Evolutionary conservation across 768 basidiomycete genomes (phyloP).

Genomic region (Boletus sensibilis): DNA sequence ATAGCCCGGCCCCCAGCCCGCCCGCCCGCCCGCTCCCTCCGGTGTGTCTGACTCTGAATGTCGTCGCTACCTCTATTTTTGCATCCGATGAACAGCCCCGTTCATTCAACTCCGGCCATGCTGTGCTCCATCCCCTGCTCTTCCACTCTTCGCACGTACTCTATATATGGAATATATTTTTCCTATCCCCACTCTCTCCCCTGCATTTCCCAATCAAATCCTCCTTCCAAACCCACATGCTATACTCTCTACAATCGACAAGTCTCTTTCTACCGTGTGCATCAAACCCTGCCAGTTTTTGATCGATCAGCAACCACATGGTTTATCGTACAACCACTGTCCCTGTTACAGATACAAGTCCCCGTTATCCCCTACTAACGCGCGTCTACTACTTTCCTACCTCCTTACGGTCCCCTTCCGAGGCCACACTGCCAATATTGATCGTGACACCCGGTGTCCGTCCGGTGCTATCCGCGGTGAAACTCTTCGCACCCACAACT

Average conservation of each 20-base stretch:
- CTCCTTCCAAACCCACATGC: neutral
- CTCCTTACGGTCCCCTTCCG: neutral
- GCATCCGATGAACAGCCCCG: constrained; percentile 7
- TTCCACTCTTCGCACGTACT: neutral
- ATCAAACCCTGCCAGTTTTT: neutral
- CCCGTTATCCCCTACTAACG: constrained; percentile 1
- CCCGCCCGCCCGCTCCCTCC: neutral
- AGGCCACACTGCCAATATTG: constrained; percentile 14
- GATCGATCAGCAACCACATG: constrained; percentile 8
- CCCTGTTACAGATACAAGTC: constrained; percentile 12
- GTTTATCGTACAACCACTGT: neutral
- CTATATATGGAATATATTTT: constrained; percentile 11
- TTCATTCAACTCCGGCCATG: constrained; percentile 3
- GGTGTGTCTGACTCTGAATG: neutral
- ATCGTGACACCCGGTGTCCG: constrained; percentile 18
- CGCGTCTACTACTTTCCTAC: neutral
- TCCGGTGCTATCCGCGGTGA: constrained; percentile 14
- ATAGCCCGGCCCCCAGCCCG: neutral
- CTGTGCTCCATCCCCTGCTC: constrained; percentile 2
- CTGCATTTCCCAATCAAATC: neutral
- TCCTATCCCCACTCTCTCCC: neutral
- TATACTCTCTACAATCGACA: neutral
- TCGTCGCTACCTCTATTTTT: constrained; percentile 9
- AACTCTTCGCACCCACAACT: constrained; percentile 4
- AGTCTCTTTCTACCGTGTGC: neutral